Percentiles rank a stretch among this genome's conserved stretches.
These are phyloP conservation scores for Fusarium abutilonis DNA, from an alignment of 2,329 filamentous ascomycete species.

Conservation along the genomic window DNA sequence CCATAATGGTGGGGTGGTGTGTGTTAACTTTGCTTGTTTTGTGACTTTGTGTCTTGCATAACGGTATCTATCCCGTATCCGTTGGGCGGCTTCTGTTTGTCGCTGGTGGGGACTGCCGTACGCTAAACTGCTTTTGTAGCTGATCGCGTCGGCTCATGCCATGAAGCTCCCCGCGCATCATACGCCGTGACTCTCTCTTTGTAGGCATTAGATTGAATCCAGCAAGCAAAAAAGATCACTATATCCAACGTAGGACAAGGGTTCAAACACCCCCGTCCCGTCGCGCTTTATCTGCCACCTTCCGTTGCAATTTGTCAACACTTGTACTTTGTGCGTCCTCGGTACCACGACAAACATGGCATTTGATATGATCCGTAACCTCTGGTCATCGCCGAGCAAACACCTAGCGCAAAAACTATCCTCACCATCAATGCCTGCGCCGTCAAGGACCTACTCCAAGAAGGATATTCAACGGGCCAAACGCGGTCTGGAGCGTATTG, in stretches of 20 bases:
- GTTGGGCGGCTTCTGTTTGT: neutral
- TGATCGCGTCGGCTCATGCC: slow-evolving; percentile 8
- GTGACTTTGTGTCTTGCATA: too few species aligned
- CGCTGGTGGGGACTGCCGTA: neutral
- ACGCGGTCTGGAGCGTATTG: slow-evolving; percentile 19
- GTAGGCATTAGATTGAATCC: neutral
- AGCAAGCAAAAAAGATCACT: slow-evolving; percentile 28
- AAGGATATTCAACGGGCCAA: slow-evolving; percentile 30
- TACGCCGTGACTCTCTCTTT: neutral
- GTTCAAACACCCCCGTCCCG: neutral
- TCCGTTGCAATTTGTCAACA: neutral
- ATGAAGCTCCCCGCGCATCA: slow-evolving; percentile 10
- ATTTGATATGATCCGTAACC: slow-evolving; percentile 15
- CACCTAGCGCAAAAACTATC: slow-evolving; percentile 12
- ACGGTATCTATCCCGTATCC: too few species aligned
- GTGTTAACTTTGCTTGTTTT: neutral
- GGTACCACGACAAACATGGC: slow-evolving; percentile 14
- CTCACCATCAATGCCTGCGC: slow-evolving; percentile 19
- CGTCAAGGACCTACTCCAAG: slow-evolving; percentile 21
- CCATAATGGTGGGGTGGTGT: neutral
- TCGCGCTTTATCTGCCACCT: neutral
- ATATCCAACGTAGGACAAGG: slow-evolving; percentile 13
- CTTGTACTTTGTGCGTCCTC: neutral
- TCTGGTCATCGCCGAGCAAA: slow-evolving; percentile 43
- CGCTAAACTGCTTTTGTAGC: slow-evolving; percentile 6